Conservation (phyloP, 108 stramenopile genomes). For the Fistulifera pelliculosa region DNA sequence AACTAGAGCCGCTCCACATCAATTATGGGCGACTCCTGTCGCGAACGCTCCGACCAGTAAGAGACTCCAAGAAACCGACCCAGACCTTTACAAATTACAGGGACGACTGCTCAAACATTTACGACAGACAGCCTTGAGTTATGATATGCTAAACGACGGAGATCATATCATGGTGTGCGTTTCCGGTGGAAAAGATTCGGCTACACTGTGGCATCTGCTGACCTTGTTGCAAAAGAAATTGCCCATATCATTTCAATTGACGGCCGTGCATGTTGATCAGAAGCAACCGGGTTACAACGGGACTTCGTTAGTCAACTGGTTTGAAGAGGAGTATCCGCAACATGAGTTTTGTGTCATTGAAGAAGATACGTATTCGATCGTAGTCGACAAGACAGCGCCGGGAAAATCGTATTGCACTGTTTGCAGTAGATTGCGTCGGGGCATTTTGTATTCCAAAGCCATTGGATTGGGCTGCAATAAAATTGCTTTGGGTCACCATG, state of each 20-base stretch:
- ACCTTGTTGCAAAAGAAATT: conserved; percentile 21
- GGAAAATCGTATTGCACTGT: conserved; percentile 34
- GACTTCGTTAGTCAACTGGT: conserved; percentile 22
- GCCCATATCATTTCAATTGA: conserved; percentile 17
- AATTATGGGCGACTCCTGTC: no score
- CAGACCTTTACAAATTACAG: conserved; percentile 14
- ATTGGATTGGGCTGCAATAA: conserved; percentile 25
- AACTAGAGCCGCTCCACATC: no score
- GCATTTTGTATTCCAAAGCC: conserved; percentile 32
- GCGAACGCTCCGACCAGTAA: no score
- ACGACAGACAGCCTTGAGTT: conserved; percentile 19
- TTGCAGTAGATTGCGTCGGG: conserved; percentile 26
- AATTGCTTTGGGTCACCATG: conserved; percentile 38
- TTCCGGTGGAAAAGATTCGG: conserved; percentile 39
- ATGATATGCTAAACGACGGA: conserved; percentile 34
- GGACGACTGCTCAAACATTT: conserved; percentile 25
- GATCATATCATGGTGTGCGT: conserved; percentile 47
- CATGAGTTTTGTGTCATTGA: conserved; percentile 11
- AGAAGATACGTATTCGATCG: conserved; percentile 44
- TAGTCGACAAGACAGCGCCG: conserved; percentile 32
- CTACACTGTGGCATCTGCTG: conserved; percentile 28
- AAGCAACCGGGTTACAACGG: conserved; percentile 51
- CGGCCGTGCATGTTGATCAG: conserved; percentile 50
- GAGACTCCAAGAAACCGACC: not conserved
- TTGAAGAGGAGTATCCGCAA: conserved; percentile 15